Conservation (phyloP, 202 grass and related monocot genomes). For the Setaria viridis region DNA sequence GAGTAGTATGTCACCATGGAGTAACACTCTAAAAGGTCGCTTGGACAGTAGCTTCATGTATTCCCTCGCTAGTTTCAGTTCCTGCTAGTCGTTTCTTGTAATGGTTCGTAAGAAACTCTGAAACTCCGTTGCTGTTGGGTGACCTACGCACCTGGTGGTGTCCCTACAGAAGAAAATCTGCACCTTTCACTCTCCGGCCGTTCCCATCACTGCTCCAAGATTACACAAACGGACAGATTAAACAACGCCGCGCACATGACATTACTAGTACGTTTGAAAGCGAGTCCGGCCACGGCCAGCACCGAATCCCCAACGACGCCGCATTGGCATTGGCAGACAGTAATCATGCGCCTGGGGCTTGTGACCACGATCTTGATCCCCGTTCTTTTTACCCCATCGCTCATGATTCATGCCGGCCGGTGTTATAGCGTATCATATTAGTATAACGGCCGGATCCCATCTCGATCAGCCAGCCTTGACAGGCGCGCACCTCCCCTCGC, state of each 20-base stretch:
- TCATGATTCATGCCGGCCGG: conserved; percentile 33
- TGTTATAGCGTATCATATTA: neutral
- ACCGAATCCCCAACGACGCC: conserved; percentile 36
- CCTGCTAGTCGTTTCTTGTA: neutral
- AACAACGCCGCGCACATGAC: neutral
- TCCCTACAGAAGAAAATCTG: no score
- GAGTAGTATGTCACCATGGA: no score
- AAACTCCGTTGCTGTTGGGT: neutral
- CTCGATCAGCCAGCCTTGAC: neutral
- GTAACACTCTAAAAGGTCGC: neutral
- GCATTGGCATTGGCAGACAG: conserved; percentile 34
- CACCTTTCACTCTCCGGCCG: no score
- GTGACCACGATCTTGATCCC: conserved; percentile 48
- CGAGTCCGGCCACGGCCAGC: neutral
- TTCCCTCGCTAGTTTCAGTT: neutral
- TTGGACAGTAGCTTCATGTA: neutral
- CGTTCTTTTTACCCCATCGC: conserved; percentile 36
- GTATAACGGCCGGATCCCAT: conserved; percentile 33
- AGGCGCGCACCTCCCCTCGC: neutral
- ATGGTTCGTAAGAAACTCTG: neutral
- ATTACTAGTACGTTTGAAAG: neutral
- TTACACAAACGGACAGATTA: neutral
- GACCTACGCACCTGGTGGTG: no score
- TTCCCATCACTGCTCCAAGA: neutral
- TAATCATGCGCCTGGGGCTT: conserved; percentile 43